Evolutionary conservation across 2,329 filamentous ascomycete species (phyloP).

Genomic region (Macrophomina pseudophaseolina): DNA sequence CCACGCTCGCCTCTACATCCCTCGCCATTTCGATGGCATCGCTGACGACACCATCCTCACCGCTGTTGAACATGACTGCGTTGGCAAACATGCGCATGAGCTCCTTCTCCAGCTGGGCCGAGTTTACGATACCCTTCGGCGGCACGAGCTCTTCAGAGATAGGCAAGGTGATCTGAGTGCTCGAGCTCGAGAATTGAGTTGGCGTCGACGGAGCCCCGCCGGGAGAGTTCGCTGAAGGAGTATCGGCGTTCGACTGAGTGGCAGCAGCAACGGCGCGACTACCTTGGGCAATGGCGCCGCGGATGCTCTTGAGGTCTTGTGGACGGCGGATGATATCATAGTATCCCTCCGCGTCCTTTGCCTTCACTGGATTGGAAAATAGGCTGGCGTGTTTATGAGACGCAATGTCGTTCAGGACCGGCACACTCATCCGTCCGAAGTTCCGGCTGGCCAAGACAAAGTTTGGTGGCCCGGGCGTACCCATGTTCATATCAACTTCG

Average conservation of each 20-base stretch:
- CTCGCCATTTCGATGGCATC: conserved; percentile 89
- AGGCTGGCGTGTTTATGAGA: conserved; percentile 58
- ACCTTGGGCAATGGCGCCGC: conserved; percentile 54
- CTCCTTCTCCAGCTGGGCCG: conserved; percentile 88
- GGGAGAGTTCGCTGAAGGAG: conserved; percentile 65
- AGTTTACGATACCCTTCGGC: conserved; percentile 90
- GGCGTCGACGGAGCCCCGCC: conserved; percentile 40
- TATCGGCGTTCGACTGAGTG: conserved; percentile 60
- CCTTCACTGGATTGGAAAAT: conserved; percentile 56
- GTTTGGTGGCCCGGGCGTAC: conserved; percentile 35
- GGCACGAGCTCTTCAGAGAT: conserved; percentile 79
- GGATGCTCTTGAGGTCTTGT: conserved; percentile 58
- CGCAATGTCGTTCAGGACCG: conserved; percentile 58
- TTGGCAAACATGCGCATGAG: conserved; percentile 97
- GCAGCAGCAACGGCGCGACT: conserved; percentile 63
- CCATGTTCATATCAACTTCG: conserved; percentile 29
- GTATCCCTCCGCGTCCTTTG: conserved; percentile 58
- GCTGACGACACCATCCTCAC: conserved; percentile 86
- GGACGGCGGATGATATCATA: conserved; percentile 58
- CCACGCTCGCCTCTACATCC: conserved; percentile 80
- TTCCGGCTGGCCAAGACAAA: conserved; percentile 53
- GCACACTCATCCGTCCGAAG: conserved; percentile 53
- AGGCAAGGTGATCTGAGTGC: conserved; percentile 53
- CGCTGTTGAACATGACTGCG: conserved; percentile 97
- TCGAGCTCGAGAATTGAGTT: conserved; percentile 36